Evolutionary conservation across 768 basidiomycete genomes (phyloP).

Genomic region (Auricularia cornea): DNA sequence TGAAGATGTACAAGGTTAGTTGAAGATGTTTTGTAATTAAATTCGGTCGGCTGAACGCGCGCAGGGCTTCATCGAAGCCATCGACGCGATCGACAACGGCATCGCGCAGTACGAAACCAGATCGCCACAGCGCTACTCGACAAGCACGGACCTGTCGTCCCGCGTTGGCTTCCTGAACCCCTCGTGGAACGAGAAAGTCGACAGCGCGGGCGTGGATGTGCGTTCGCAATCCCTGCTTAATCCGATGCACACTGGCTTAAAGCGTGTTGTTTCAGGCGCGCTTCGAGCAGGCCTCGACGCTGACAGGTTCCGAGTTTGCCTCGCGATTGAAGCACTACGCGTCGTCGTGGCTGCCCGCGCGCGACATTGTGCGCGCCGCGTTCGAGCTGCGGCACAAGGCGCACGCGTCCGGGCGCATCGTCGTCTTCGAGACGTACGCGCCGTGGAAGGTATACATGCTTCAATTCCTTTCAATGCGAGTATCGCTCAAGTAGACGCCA

Average conservation of each 20-base stretch:
- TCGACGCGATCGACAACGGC: constrained; percentile 95
- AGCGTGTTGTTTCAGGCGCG: constrained; percentile 36
- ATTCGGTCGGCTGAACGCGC: neutral
- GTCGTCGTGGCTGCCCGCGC: constrained; percentile 87
- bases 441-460: constrained; percentile 93
- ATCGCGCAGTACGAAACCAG: constrained; percentile 70
- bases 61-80: constrained; percentile 87
- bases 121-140: constrained; percentile 57
- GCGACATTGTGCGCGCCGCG: constrained; percentile 64
- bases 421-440: constrained; percentile 70
- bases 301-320: constrained; percentile 83
- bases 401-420: constrained; percentile 67
- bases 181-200: constrained; percentile 78
- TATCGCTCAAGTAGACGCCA: constrained; percentile 11
- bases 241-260: neutral
- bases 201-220: constrained; percentile 65
- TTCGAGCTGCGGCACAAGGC: constrained; percentile 45
- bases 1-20: constrained; percentile 77
- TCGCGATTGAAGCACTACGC: constrained; percentile 72
- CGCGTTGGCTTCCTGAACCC: constrained; percentile 84
- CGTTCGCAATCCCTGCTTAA: constrained; percentile 18
- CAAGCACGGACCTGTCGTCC: constrained; percentile 73
- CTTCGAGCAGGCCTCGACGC: constrained; percentile 70
- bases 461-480: neutral
- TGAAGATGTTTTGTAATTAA: neutral